These are phyloP conservation scores for Epichloe typhina DNA, from an alignment of 2,329 filamentous ascomycete species.

Conservation along the genomic window DNA sequence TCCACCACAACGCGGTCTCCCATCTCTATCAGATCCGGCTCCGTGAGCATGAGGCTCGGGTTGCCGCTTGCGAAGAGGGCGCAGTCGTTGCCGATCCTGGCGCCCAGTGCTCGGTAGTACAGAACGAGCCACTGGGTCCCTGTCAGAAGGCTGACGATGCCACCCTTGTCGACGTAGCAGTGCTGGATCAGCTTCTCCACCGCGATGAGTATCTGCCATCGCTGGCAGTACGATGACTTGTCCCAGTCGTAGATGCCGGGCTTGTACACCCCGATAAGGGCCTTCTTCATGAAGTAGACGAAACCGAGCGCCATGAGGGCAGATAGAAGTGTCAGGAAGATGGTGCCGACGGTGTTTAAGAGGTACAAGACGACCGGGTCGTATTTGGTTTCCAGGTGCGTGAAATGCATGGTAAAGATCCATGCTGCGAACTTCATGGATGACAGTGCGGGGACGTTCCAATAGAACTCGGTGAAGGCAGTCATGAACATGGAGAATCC, in stretches of 20 bases:
- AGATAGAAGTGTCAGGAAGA: conserved; percentile 28
- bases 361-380: conserved; percentile 26
- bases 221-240: conserved; percentile 42
- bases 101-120: conserved; percentile 41
- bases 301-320: conserved; percentile 28
- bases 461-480: conserved; percentile 34
- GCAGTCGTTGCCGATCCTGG: conserved; percentile 39
- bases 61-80: conserved; percentile 40
- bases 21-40: conserved; percentile 40
- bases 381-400: conserved; percentile 12
- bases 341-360: conserved; percentile 26
- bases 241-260: conserved; percentile 46
- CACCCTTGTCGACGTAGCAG: conserved; percentile 35
- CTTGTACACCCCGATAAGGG: conserved; percentile 34
- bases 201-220: conserved; percentile 40
- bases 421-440: conserved; percentile 32
- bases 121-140: conserved; percentile 37
- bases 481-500: conserved; percentile 33
- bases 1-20: conserved; percentile 41
- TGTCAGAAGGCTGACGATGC: conserved; percentile 36
- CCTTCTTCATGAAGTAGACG: conserved; percentile 36
- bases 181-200: conserved; percentile 36
- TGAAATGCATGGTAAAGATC: conserved; percentile 13
- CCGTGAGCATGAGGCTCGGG: conserved; percentile 40
- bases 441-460: conserved; percentile 35